Percentiles rank a stretch among this genome's conserved stretches.
phyloP scores from a whole-genome alignment of 2,329 filamentous ascomycete genomes.

The Alternaria viburni region DNA sequence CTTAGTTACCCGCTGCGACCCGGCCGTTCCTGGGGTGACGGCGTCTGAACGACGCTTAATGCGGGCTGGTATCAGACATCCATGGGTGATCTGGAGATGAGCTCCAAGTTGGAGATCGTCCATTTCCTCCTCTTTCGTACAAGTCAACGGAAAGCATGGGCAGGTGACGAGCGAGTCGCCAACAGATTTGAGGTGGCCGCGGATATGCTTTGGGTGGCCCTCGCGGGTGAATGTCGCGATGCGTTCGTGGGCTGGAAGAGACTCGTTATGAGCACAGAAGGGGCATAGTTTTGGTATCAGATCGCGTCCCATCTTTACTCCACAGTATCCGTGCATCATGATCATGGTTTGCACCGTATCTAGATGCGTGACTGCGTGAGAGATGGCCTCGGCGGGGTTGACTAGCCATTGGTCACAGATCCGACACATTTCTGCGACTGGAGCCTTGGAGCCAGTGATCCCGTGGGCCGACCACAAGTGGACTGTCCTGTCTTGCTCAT shows the following conservation, averaged over 20 bases:
- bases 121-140: not conserved
- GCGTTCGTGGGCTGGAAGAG: not conserved
- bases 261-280: not conserved
- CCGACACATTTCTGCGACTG: not conserved
- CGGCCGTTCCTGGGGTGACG: not conserved
- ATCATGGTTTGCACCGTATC: not conserved
- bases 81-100: not conserved
- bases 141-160: not conserved
- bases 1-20: not conserved
- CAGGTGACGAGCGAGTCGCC: not conserved
- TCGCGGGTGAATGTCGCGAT: not conserved
- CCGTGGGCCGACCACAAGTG: not conserved
- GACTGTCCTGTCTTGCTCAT: not conserved
- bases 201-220: not conserved
- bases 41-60: not conserved
- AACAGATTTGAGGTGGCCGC: not conserved
- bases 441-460: not conserved
- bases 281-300: not conserved
- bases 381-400: too few species aligned
- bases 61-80: not conserved
- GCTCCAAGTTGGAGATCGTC: not conserved
- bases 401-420: not conserved
- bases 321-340: not conserved
- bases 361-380: too few species aligned
- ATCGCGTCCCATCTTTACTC: not conserved